phyloP scores from a whole-genome alignment of 164 flowering plant genomes.

The Saururus chinensis region DNA sequence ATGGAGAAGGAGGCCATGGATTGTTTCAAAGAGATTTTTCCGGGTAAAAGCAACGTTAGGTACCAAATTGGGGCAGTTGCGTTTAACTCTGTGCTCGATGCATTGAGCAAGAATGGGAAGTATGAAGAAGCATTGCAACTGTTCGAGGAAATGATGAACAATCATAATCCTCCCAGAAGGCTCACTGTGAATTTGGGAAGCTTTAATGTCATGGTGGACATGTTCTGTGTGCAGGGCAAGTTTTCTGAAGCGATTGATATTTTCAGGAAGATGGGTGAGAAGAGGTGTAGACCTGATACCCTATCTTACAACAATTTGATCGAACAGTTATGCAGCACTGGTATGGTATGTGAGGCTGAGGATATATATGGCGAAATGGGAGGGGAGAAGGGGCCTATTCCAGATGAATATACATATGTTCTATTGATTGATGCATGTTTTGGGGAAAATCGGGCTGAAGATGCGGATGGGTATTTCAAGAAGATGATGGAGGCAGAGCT shows the following conservation, averaged over 20 bases:
- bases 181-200: constrained; percentile 70
- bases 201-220: constrained; percentile 78
- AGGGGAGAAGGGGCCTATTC: constrained; percentile 46
- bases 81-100: constrained; percentile 67
- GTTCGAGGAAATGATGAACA: constrained; percentile 58
- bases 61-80: constrained; percentile 58
- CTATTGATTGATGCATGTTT: constrained; percentile 81
- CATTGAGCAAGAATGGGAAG: constrained; percentile 67
- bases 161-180: constrained; percentile 55
- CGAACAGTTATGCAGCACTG: constrained; percentile 60
- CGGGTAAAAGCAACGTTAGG: constrained; percentile 10
- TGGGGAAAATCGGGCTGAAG: constrained; percentile 39
- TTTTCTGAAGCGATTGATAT: constrained; percentile 66
- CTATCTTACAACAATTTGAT: constrained; percentile 80
- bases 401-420: constrained; percentile 72
- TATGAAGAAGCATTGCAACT: constrained; percentile 58
- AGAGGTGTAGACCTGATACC: constrained; percentile 56
- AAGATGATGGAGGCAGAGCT: constrained; percentile 69
- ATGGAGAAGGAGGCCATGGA: constrained; percentile 90
- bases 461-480: constrained; percentile 60
- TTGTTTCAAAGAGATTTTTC: constrained; percentile 34
- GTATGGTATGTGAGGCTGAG: constrained; percentile 63
- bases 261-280: constrained; percentile 70
- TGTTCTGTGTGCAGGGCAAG: constrained; percentile 50
- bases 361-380: constrained; percentile 54